phyloP scores from a whole-genome alignment of 176 grass and related monocot genomes.

The Rhipidocladum racemiflorum region DNA sequence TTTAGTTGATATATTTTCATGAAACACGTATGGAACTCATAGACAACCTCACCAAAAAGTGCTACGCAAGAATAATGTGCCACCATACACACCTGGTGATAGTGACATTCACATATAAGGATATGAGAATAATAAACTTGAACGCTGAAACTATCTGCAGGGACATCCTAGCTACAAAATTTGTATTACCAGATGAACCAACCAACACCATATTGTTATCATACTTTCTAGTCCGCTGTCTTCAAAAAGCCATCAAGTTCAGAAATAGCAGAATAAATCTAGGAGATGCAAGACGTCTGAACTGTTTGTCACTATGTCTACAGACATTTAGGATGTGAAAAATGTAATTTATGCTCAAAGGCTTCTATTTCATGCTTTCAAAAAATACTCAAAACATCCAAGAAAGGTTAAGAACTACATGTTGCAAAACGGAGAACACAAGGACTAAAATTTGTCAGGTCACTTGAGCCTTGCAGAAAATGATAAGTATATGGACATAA shows the following conservation, averaged over 20 bases:
- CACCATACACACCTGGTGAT: background rate
- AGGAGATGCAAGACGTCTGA: background rate
- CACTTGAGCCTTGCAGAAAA: background rate
- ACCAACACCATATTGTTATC: background rate
- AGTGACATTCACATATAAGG: slow-evolving; percentile 13
- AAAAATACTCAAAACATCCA: background rate
- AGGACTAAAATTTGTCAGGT: no score
- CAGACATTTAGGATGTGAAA: background rate
- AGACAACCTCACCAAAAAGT: background rate
- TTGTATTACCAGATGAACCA: background rate
- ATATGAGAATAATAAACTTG: slow-evolving; percentile 3
- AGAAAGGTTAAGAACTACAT: background rate
- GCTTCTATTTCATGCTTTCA: background rate
- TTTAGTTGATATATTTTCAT: slow-evolving; percentile 12
- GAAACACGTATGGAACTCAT: background rate
- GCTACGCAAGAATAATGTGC: background rate
- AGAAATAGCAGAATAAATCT: background rate
- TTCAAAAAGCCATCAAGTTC: background rate
- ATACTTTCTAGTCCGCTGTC: background rate
- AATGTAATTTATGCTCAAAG: slow-evolving; percentile 4
- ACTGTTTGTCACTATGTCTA: background rate
- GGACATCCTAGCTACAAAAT: background rate
- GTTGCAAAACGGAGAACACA: no score
- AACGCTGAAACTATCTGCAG: slow-evolving; percentile 6
- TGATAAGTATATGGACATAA: background rate